A percentile compares a stretch with the other conserved stretches of the same genome.
phyloP scores from a whole-genome alignment of 345 rosid species.

The Eucalyptus albens region DNA sequence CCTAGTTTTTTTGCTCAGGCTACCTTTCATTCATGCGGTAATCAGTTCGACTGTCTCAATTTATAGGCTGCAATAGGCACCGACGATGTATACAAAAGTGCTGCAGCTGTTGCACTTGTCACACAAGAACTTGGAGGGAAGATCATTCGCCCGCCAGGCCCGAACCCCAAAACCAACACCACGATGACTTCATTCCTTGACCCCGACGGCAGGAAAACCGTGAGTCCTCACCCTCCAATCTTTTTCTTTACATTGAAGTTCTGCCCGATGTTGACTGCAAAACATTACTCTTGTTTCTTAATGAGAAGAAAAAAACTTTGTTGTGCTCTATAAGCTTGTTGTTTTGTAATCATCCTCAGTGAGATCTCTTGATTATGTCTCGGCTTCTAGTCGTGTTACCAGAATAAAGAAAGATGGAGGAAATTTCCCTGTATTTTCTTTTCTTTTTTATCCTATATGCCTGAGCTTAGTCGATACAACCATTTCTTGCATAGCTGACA shows the following conservation, averaged over 20 bases:
- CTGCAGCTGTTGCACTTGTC: constrained; percentile 15
- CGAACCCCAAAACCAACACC: constrained; percentile 14
- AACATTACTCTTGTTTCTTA: not conserved
- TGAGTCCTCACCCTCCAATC: not conserved
- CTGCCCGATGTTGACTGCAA: not conserved
- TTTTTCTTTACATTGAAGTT: not conserved
- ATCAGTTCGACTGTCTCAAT: not conserved
- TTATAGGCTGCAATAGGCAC: constrained; percentile 21
- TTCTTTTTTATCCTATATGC: not conserved
- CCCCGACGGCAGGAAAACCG: constrained; percentile 37
- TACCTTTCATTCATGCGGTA: not conserved
- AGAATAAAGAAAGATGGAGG: not conserved
- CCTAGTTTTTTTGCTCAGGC: not conserved
- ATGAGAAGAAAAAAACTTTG: not conserved
- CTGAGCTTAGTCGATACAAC: not conserved
- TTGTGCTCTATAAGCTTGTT: not conserved
- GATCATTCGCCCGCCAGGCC: constrained; percentile 29
- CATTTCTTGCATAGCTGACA: not conserved
- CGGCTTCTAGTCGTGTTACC: not conserved
- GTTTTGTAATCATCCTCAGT: not conserved
- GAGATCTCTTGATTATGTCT: not conserved
- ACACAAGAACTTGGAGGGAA: constrained; percentile 28
- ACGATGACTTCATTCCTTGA: constrained; percentile 25
- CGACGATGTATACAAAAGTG: constrained; percentile 30
- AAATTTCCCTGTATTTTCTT: not conserved